Percentiles rank a stretch among this genome's conserved stretches.
phyloP scores from a whole-genome alignment of 345 rosid genomes.

The Erucastrum elatum region DNA sequence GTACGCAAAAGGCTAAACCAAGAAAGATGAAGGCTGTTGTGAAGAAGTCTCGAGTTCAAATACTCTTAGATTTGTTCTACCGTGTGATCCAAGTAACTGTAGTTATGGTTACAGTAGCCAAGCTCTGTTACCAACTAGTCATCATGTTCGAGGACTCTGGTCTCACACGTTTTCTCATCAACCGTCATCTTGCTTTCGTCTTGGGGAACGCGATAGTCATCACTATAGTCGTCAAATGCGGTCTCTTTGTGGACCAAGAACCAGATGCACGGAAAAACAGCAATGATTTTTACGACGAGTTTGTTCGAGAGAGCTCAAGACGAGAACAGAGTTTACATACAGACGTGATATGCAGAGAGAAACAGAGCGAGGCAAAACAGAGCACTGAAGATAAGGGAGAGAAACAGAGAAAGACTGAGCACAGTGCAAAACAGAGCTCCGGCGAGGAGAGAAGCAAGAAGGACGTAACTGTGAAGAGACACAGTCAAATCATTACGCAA shows the following conservation, averaged over 20 bases:
- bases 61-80: slow-evolving; percentile 48
- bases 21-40: slow-evolving; percentile 53
- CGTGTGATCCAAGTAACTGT: slow-evolving; percentile 57
- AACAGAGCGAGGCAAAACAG: neutral
- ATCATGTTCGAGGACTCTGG: slow-evolving; percentile 52
- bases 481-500: slow-evolving; percentile 10
- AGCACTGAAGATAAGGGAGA: slow-evolving; percentile 9
- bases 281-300: slow-evolving; percentile 50
- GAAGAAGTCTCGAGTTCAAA: slow-evolving; percentile 51
- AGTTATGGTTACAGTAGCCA: slow-evolving; percentile 56
- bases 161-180: slow-evolving; percentile 45
- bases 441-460: neutral
- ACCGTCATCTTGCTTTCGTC: slow-evolving; percentile 72
- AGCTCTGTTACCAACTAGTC: slow-evolving; percentile 56
- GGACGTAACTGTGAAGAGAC: slow-evolving; percentile 22
- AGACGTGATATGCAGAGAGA: slow-evolving; percentile 29
- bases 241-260: slow-evolving; percentile 50
- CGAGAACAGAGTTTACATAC: slow-evolving; percentile 13
- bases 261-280: slow-evolving; percentile 32
- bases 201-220: slow-evolving; percentile 69
- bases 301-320: slow-evolving; percentile 48
- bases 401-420: slow-evolving; percentile 10
- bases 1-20: slow-evolving; percentile 45
- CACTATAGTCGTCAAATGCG: slow-evolving; percentile 62
- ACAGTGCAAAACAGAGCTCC: neutral